Conservation (phyloP, 345 rosid species). For the thale cress (Arabidopsis thaliana) region TAIR10.1 NC_003071.7:9266501-9267000, state of each 20-base stretch:
- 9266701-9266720: not conserved
- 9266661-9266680: no score
- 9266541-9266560: constrained; percentile 29
- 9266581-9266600: constrained; percentile 26
- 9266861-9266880: constrained; percentile 99
- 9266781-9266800: not conserved
- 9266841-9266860: constrained; percentile 99
- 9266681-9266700: not conserved
- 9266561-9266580: not conserved
- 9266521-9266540: constrained; percentile 43
- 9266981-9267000: no score
- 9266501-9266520: constrained; percentile 31
- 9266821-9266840: constrained; percentile 99
- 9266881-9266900: constrained; percentile 59
- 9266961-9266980: no score
- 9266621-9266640: constrained; percentile 4
- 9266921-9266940: no score
- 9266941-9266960: no score
- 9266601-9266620: constrained; percentile 33
- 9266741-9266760: not conserved
- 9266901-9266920: not conserved
- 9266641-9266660: constrained; percentile 19
- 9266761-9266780: not conserved
- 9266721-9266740: no score
- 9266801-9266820: constrained; percentile 71